Evolutionary conservation across 371 early-diverging fungal genomes (phyloP), one percentile per base, ranked within the genome.

Genomic region (Saksenaea oblongispora): DNA sequence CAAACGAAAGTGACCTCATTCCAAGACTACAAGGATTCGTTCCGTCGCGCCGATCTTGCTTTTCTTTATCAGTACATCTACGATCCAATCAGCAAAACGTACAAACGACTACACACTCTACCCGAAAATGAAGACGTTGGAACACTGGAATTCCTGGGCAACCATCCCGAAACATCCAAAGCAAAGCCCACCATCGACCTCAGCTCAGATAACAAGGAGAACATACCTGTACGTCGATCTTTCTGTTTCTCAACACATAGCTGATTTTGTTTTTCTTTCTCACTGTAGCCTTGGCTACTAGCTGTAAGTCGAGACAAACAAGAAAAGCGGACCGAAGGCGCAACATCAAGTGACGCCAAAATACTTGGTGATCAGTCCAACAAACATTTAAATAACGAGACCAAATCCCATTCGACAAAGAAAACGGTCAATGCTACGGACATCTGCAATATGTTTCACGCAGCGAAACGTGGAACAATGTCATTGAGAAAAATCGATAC

Each of bases 21-120:
- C 0, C 62, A 69, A 0, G 80, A 82, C 22, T 96, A 95, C 60
- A 80, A 80, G 51, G 69, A 78, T 7, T 64, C 70, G 1, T 94
- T 93, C 62, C 71, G 70, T 24, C 75, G 83, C 34, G 96, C 96
- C 1, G 91, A 95, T 35, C 68, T 84, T 18, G 92, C 93, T 0
- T 96, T 96, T 72, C 71, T 85, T 34, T 88, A 93, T 67, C 94
- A 95, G 59, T 81, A 90, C 0, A 95, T 96, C 4, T 95, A 83
- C 65, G 93, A 93, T 58, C 88, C 89, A 1, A 42, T 58, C 5
- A 26, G 70, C 5, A 64, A 73, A n/a, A 14, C 60, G 2, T 66
- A 90, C 44, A 81, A 80, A 1, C 79, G 73, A 28, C 67, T 93
- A 28, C 83, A 76, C n/a, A 73, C 84, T 5, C 56, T 85, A 8